phyloP scores from a whole-genome alignment of 2,329 filamentous ascomycete genomes.

The Trichoderma hamatum region DNA sequence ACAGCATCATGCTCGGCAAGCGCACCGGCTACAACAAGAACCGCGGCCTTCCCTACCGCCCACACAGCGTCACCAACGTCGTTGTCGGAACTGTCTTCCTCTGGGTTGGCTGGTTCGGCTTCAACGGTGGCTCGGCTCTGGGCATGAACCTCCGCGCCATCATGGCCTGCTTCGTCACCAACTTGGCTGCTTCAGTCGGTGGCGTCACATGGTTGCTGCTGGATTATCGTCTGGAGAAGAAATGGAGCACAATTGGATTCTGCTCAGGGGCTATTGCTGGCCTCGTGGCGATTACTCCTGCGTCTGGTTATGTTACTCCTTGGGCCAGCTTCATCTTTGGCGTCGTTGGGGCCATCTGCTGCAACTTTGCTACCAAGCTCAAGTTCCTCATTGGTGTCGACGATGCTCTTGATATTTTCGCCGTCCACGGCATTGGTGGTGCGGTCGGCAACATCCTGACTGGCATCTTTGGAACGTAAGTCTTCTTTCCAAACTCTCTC shows the following conservation, averaged over 20 bases:
- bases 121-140: constrained; percentile 86
- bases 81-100: constrained; percentile 74
- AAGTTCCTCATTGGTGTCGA: constrained; percentile 75
- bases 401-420: constrained; percentile 88
- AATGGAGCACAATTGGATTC: constrained; percentile 94
- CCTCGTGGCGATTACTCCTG: constrained; percentile 84
- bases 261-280: constrained; percentile 87
- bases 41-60: constrained; percentile 66
- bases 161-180: constrained; percentile 88
- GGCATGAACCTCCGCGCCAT: constrained; percentile 82
- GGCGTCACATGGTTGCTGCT: constrained; percentile 83
- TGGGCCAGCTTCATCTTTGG: constrained; percentile 63
- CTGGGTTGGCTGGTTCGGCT: constrained; percentile 97
- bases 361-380: constrained; percentile 88
- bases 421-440: constrained; percentile 83
- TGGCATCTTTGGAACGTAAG: constrained; percentile 72
- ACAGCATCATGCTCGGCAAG: constrained; percentile 73
- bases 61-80: constrained; percentile 75
- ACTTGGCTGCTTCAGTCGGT: constrained; percentile 79
- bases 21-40: constrained; percentile 64
- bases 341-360: constrained; percentile 63
- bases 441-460: constrained; percentile 80
- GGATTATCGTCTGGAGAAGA: constrained; percentile 87
- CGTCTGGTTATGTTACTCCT: constrained; percentile 76
- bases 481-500: constrained; percentile 29